phyloP scores from a whole-genome alignment of 805 yeast species.

The Grigorovia humatica region DNA sequence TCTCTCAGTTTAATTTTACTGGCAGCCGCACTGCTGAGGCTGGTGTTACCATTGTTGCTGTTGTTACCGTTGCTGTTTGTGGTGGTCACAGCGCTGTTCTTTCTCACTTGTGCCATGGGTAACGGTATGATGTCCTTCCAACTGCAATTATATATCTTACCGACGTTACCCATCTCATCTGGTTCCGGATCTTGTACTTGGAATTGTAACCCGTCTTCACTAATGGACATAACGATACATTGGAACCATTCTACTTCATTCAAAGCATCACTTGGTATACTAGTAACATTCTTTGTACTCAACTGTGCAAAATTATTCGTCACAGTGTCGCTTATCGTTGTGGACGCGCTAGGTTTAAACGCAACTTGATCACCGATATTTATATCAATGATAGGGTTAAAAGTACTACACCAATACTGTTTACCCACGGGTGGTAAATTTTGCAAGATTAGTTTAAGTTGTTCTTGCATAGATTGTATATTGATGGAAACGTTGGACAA shows the following conservation, averaged over 20 bases:
- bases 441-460: not conserved
- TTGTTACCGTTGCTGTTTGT: not conserved
- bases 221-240: slow-evolving; percentile 72
- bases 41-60: no score
- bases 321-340: not conserved
- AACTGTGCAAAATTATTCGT: not conserved
- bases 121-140: slow-evolving; percentile 72
- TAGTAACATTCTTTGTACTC: not conserved
- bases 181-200: slow-evolving; percentile 98
- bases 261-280: slow-evolving; percentile 33
- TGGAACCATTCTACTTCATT: slow-evolving; percentile 87
- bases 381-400: slow-evolving; percentile 49
- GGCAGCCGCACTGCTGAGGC: not conserved
- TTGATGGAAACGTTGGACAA: not conserved
- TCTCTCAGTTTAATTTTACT: not conserved
- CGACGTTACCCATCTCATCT: slow-evolving; percentile 82
- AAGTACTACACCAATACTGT: slow-evolving; percentile 43
- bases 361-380: slow-evolving; percentile 77
- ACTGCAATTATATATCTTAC: slow-evolving; percentile 72
- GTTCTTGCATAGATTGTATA: slow-evolving; percentile 4
- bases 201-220: slow-evolving; percentile 63
- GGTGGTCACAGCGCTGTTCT: not conserved
- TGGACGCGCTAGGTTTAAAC: slow-evolving; percentile 40
- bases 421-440: slow-evolving; percentile 26
- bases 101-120: slow-evolving; percentile 28